A percentile compares a stretch with the other conserved stretches of the same genome.
Conservation (phyloP, 1,139 yeast genomes). For the Debaryomyces psychrophilus region DNA sequence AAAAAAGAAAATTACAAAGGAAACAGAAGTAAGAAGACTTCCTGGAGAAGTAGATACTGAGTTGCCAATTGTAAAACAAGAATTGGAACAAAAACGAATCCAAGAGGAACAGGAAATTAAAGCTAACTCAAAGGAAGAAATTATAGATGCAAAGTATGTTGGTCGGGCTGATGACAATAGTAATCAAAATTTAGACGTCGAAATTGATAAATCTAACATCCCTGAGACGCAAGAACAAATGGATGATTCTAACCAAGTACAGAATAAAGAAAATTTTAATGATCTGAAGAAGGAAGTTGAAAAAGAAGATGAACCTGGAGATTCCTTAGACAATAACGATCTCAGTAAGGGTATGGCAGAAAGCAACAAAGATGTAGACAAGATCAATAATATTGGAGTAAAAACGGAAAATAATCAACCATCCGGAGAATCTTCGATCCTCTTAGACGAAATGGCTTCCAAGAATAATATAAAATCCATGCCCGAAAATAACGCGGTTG, state of each 20-base stretch:
- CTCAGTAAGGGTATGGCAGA: too few relatives aligned
- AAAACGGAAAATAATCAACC: too few relatives aligned
- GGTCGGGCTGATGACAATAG: not conserved
- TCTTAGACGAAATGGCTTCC: not conserved
- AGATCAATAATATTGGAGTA: too few relatives aligned
- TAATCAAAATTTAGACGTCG: not conserved
- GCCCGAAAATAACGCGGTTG: not conserved
- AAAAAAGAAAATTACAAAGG: conserved; percentile 30
- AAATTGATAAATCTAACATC: not conserved
- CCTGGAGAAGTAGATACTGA: conserved; percentile 45
- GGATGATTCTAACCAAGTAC: not conserved
- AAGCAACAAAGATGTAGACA: too few relatives aligned
- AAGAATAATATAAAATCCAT: not conserved
- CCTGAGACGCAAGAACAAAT: not conserved
- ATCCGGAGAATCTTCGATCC: too few relatives aligned
- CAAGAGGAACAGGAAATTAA: conserved; percentile 9
- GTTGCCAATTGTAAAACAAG: conserved; percentile 37
- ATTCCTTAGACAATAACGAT: too few relatives aligned
- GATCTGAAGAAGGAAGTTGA: too few relatives aligned
- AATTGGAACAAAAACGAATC: conserved; percentile 21
- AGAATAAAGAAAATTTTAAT: too few relatives aligned
- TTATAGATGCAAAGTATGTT: not conserved
- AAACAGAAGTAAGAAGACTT: conserved; percentile 22
- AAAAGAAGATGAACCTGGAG: too few relatives aligned
- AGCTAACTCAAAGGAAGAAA: conserved; percentile 3